These are phyloP conservation scores for Setaria viridis DNA, from an alignment of 202 grass and related monocot genomes.

Conservation along the genomic window DNA sequence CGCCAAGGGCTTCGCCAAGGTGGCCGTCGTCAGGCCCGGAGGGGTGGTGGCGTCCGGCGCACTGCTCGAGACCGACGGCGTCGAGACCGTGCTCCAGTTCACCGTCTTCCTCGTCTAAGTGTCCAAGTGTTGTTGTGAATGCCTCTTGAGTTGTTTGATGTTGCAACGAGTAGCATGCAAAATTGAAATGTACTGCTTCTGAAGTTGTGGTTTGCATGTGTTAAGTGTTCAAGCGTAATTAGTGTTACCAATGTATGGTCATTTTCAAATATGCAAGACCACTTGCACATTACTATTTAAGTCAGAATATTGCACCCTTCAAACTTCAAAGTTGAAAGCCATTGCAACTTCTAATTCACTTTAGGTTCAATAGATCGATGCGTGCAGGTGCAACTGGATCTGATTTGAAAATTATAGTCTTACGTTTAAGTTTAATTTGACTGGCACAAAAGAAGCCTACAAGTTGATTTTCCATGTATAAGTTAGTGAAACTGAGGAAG, in stretches of 20 bases:
- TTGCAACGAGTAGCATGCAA: neutral
- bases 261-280: neutral
- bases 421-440: too few species aligned
- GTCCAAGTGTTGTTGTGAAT: neutral
- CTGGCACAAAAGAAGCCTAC: too few species aligned
- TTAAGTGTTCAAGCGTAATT: neutral
- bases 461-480: too few species aligned
- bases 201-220: neutral
- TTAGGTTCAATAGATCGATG: too few species aligned
- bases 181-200: neutral
- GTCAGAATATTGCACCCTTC: too few species aligned
- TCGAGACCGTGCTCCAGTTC: constrained; percentile 72
- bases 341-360: too few species aligned
- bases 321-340: too few species aligned
- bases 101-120: constrained; percentile 49
- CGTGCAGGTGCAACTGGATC: too few species aligned
- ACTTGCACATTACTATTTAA: too few species aligned
- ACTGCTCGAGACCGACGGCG: constrained; percentile 70
- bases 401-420: too few species aligned
- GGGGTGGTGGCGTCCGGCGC: constrained; percentile 49
- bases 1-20: constrained; percentile 66
- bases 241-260: neutral
- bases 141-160: neutral
- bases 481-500: too few species aligned
- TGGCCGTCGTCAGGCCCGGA: constrained; percentile 60